Percentiles rank a stretch among this genome's conserved stretches.
Conservation (phyloP, 768 basidiomycete genomes). For the Roridomyces roridus region DNA sequence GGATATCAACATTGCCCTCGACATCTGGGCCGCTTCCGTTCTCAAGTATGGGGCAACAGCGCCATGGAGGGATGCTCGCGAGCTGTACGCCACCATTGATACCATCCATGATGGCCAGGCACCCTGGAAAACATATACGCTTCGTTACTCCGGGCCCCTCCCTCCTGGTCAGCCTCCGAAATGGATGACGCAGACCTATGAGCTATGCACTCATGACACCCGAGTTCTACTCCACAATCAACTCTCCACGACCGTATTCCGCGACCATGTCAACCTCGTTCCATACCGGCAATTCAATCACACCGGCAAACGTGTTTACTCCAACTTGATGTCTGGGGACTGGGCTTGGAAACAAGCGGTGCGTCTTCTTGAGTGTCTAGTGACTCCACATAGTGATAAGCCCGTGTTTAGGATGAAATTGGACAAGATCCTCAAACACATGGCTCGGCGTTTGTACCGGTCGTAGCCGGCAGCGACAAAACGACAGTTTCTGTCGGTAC, state of each 20-base stretch:
- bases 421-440: conserved; percentile 5
- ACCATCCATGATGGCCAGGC: background rate
- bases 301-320: conserved; percentile 26
- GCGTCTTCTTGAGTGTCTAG: background rate
- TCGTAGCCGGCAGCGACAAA: conserved; percentile 33
- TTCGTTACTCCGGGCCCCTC: conserved; percentile 8
- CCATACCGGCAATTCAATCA: conserved; percentile 33
- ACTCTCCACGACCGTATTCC: conserved; percentile 30
- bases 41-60: background rate
- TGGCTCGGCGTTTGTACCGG: conserved; percentile 25
- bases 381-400: background rate
- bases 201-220: conserved; percentile 24
- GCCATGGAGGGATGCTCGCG: background rate
- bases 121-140: conserved; percentile 1
- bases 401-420: conserved; percentile 3
- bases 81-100: conserved; percentile 10
- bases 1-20: background rate
- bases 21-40: background rate
- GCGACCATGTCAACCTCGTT: conserved; percentile 23
- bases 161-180: background rate
- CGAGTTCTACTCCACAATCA: conserved; percentile 27
- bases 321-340: conserved; percentile 42
- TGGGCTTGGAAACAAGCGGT: conserved; percentile 43
- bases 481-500: conserved; percentile 31
- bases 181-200: conserved; percentile 11